A percentile compares a stretch with the other conserved stretches of the same genome.
Conservation (phyloP, 805 yeast genomes). For the Jamesozyma jinghongensis region DNA sequence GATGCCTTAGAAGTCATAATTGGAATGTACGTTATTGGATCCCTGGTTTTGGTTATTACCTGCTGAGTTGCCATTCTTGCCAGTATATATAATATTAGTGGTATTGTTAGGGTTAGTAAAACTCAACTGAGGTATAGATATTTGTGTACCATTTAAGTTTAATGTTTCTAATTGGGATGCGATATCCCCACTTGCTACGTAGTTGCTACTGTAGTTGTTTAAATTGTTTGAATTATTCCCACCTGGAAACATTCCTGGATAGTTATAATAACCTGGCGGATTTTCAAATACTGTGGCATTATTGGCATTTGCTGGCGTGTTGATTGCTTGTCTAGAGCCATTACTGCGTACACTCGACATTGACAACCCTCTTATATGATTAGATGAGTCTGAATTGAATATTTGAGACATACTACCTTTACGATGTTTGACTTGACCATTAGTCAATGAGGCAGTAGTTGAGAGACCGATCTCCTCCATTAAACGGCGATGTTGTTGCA, state of each 20-base stretch:
- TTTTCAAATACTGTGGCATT: neutral
- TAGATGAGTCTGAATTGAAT: slow-evolving; percentile 13
- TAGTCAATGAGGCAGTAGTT: slow-evolving; percentile 6
- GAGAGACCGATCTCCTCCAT: slow-evolving; percentile 84
- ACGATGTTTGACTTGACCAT: slow-evolving; percentile 14
- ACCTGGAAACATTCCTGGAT: slow-evolving; percentile 28
- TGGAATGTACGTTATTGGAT: too few relatives aligned
- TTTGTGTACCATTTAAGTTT: slow-evolving; percentile 20
- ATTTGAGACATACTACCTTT: slow-evolving; percentile 20
- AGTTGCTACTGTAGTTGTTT: slow-evolving; percentile 3
- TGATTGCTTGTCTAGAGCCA: slow-evolving; percentile 17
- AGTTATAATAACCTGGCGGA: slow-evolving; percentile 14
- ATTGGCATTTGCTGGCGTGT: slow-evolving; percentile 3
- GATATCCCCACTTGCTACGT: slow-evolving; percentile 18
- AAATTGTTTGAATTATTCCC: slow-evolving; percentile 4
- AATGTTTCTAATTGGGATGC: slow-evolving; percentile 25
- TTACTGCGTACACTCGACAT: slow-evolving; percentile 26
- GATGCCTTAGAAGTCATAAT: too few relatives aligned
- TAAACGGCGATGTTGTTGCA: slow-evolving; percentile 74
- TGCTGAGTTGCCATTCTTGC: neutral
- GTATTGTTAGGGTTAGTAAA: slow-evolving; percentile 13
- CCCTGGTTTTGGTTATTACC: neutral
- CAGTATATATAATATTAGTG: neutral
- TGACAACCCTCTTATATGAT: slow-evolving; percentile 26
- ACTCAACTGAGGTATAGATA: slow-evolving; percentile 27